These are phyloP conservation scores for Peronospora farinosa DNA, from an alignment of 352 stramenopile species.

Conservation along the genomic window DNA sequence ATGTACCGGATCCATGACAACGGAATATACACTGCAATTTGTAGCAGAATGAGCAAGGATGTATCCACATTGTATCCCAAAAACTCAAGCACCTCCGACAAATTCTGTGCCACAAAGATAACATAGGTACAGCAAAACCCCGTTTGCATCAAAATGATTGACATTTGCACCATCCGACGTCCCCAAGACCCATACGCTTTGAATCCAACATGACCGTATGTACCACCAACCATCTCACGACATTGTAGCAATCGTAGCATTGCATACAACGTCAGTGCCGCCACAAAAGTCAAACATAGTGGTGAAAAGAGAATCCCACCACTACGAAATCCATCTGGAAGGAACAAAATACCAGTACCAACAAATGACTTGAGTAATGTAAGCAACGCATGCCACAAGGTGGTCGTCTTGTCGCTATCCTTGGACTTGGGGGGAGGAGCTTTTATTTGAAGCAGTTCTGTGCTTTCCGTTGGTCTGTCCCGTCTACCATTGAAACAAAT, in stretches of 20 bases:
- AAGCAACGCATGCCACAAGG: conserved; percentile 68
- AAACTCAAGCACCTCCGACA: conserved; percentile 64
- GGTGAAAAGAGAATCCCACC: conserved; percentile 71
- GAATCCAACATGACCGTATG: conserved; percentile 69
- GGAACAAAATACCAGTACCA: conserved; percentile 70
- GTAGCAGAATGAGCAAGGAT: conserved; percentile 63
- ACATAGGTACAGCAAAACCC: conserved; percentile 83
- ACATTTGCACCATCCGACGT: conserved; percentile 68
- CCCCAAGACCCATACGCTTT: conserved; percentile 63
- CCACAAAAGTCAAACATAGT: conserved; percentile 54
- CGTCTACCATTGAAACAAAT: conserved; percentile 10
- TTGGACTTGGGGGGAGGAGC: conserved; percentile 16
- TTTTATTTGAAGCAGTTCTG: conserved; percentile 22
- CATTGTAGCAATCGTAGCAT: conserved; percentile 77
- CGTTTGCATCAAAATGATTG: conserved; percentile 79
- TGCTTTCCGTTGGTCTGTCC: conserved; percentile 29
- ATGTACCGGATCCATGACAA: conserved; percentile 83
- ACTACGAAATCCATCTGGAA: conserved; percentile 67
- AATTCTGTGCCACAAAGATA: conserved; percentile 80
- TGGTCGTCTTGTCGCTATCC: conserved; percentile 63
- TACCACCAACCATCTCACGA: conserved; percentile 57
- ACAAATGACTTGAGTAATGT: conserved; percentile 81
- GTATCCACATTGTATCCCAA: conserved; percentile 33
- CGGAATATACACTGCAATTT: conserved; percentile 70
- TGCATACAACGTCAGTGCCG: conserved; percentile 59